These are phyloP conservation scores for Cryoendolithus antarcticus DNA, from an alignment of 2,329 filamentous ascomycete species.

Conservation along the genomic window DNA sequence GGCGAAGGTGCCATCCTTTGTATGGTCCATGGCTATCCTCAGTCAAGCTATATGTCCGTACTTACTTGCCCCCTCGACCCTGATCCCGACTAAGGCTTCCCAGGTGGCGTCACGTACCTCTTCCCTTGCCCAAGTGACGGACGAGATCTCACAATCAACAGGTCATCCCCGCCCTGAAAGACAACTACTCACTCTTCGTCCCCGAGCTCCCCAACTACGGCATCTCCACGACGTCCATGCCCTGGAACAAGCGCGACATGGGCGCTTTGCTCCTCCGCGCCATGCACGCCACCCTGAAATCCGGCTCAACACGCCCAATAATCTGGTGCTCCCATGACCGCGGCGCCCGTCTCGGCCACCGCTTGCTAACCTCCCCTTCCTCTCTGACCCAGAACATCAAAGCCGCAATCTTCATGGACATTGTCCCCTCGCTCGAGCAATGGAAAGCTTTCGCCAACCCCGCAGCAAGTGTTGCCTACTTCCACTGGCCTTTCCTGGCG, in stretches of 20 bases:
- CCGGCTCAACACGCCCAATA: constrained; percentile 20
- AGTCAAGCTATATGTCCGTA: constrained; percentile 26
- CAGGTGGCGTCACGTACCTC: constrained; percentile 17
- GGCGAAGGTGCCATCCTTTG: constrained; percentile 26
- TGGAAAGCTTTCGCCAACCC: constrained; percentile 32
- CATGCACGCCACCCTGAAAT: constrained; percentile 24
- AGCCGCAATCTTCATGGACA: constrained; percentile 35
- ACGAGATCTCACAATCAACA: background rate
- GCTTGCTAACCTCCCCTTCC: constrained; percentile 32
- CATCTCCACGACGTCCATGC: constrained; percentile 19
- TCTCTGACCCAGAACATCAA: constrained; percentile 23
- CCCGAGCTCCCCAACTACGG: constrained; percentile 39
- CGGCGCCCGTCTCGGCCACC: constrained; percentile 38
- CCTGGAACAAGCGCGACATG: background rate
- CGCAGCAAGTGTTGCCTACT: constrained; percentile 26
- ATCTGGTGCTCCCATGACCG: constrained; percentile 40
- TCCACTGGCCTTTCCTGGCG: constrained; percentile 42
- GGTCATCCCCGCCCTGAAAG: constrained; percentile 27
- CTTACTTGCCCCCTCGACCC: background rate
- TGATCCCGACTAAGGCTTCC: background rate
- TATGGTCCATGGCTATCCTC: constrained; percentile 36
- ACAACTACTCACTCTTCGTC: constrained; percentile 32
- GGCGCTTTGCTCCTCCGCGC: constrained; percentile 1
- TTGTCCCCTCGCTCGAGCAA: constrained; percentile 36
- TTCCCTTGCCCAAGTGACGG: background rate